These are phyloP conservation scores for Styphnolobium japonicum DNA, from an alignment of 306 rosid genomes.

Conservation along the genomic window DNA sequence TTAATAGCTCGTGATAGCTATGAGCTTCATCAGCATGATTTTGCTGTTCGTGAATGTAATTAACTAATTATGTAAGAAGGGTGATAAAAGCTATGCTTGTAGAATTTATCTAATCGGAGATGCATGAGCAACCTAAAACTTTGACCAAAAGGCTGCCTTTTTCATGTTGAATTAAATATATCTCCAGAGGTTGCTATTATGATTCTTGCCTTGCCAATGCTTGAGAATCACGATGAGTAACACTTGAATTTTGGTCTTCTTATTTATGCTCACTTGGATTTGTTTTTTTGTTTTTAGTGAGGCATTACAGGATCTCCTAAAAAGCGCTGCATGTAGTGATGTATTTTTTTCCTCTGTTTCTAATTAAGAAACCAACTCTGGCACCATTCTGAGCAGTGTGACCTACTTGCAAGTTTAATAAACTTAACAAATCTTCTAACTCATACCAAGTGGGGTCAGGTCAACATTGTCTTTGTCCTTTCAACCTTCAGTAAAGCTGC, in stretches of 20 bases:
- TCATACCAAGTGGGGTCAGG: neutral
- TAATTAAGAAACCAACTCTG: neutral
- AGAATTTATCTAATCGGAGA: neutral
- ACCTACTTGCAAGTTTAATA: neutral
- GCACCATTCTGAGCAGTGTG: neutral
- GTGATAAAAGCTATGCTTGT: neutral
- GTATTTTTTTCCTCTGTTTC: conserved; percentile 1
- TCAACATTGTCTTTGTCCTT: neutral
- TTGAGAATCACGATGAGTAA: neutral
- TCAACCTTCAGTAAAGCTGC: neutral
- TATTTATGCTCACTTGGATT: neutral
- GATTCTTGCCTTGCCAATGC: conserved; percentile 6
- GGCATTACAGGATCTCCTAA: neutral
- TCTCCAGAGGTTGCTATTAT: neutral
- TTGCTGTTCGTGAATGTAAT: neutral
- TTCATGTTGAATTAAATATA: neutral
- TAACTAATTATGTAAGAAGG: neutral
- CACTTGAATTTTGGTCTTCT: neutral
- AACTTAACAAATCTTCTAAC: neutral
- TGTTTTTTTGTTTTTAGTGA: neutral
- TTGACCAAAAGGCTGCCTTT: neutral
- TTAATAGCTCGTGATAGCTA: neutral
- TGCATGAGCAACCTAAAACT: neutral
- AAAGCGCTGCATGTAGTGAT: neutral
- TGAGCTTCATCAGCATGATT: neutral